Evolutionary conservation across 2,329 filamentous ascomycete genomes (phyloP), one percentile per base, ranked within the genome.

Genomic region (Botryotinia globosa): DNA sequence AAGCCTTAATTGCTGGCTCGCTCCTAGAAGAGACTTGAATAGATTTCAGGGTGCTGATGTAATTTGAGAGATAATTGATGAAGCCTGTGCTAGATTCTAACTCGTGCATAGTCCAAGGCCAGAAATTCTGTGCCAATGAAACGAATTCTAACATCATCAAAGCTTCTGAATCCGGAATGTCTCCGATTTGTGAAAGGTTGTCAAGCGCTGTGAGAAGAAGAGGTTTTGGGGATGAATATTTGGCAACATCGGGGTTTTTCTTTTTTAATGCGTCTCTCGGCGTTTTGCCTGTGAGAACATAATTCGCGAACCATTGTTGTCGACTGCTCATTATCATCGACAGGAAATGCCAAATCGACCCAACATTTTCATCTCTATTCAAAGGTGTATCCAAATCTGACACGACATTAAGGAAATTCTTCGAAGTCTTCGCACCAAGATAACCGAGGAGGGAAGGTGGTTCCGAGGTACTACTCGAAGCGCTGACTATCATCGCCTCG

Each of bases 301-400:
- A 97, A 74, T 97, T 93, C 0, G 95, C 93, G 84, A 99, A 93
- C 93, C 95, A 98, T 80, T 97, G 94, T 80, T 99, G 96, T 75
- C 94, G 91, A 80, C 94, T 94, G 76, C 92, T 92, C 74, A 99
- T 88, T 64, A 98, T 91, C 4, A 91, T 90, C 3, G 94, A 92
- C 70, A 98, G 89, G 79, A 99, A 90, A 72, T 88, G 89, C 96
- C 95, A 99, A 32, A 94, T 91, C 12, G 86, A 85, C 59, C 89
- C 87, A 58, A 92, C 89, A 71, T 94, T 88, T 9, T 85, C 81
- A 3, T 87, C 83, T 76, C 94, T 86, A 69, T 88, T 85, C 73
- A 96, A 87, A 5, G 94, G 94, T 76, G 89, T 90, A 76, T 95
- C 93, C 39, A 98, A 85, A 74, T 89, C 88, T 7, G 92, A 90